Base-by-base conservation (phyloP, 768 basidiomycete genomes). In the Pleurotus djamor region DNA sequence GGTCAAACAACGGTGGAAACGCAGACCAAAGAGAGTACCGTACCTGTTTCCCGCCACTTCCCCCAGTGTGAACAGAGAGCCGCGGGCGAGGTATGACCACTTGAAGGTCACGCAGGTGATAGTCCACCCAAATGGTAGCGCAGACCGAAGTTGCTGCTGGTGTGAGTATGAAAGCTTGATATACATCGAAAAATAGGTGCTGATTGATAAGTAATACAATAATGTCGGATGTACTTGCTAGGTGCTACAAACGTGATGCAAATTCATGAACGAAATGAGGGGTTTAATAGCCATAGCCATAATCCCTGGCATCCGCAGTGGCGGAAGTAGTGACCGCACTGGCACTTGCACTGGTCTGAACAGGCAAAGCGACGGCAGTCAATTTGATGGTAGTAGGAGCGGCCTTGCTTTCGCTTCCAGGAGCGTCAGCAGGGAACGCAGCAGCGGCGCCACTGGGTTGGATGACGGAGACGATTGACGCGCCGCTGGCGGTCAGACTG, bases 401-500 rank as follows among this genome's bases (percentile, higher is more conserved):
- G 28, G 58, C 8, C 37, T 47, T 17, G 41, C 48, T 33, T 45
- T 52, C 34, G 7, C 59, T 44, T 17, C 21, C 16, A 4, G 57
- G 48, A 16, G 59, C 47, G 32, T 44, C 56, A 6, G 48, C 38
- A 47, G 48, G 32, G 36, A 58, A 37, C 12, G 44, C 45, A 36
- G 41, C 34, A 17, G 44, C 45, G 34, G 41, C 34, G 13, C 45
- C 52, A 37, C 48, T 34, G 47, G 48, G n/a, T 33, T 33, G 44
- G 48, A 52, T 35, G 62, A 51, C 21, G 35, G 57, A 47, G 13
- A 56, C 47, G 48, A 50, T 37, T 34, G 58, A 16, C 48, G 50
- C 48, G 16, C 67, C 66, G 32, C 62, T 60, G 36, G 71, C 71
- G n/a, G 70, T 61, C 32, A 79, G 62, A 59, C 74, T 76, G 1